These are phyloP conservation scores for Hypoxylon sp. DNA, from an alignment of 2,329 filamentous ascomycete species.

Conservation along the genomic window DNA sequence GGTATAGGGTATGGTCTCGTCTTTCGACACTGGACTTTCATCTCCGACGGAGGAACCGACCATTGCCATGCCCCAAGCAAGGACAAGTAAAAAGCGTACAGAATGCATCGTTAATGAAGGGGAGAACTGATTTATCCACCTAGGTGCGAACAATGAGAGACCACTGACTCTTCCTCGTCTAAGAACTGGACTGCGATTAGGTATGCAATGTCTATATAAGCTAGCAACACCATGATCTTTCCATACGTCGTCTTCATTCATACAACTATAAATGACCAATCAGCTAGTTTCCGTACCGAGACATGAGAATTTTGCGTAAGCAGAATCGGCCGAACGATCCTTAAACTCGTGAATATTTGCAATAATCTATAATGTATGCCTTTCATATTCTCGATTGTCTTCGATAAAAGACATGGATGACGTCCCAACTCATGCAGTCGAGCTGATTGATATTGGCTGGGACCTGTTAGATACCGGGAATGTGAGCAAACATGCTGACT, in stretches of 20 bases:
- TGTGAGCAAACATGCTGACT: background rate
- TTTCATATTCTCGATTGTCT: background rate
- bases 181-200: background rate
- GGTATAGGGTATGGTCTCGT: conserved; percentile 2
- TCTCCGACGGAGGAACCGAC: background rate
- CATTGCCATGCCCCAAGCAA: conserved; percentile 4
- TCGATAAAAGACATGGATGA: background rate
- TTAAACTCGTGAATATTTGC: background rate
- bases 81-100: conserved; percentile 9
- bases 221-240: background rate
- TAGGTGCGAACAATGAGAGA: background rate
- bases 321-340: background rate
- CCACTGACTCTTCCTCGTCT: background rate
- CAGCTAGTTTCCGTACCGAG: background rate
- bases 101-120: conserved; percentile 6
- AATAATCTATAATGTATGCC: background rate
- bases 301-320: background rate
- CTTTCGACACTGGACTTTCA: background rate
- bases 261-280: background rate
- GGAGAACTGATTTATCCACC: background rate
- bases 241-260: background rate
- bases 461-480: background rate
- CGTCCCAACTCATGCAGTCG: background rate
- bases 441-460: background rate
- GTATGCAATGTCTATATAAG: background rate